A percentile compares a stretch with the other conserved stretches of the same genome.
phyloP scores from a whole-genome alignment of 371 early-diverging fungal genomes.

The Apophysomyces variabilis region DNA sequence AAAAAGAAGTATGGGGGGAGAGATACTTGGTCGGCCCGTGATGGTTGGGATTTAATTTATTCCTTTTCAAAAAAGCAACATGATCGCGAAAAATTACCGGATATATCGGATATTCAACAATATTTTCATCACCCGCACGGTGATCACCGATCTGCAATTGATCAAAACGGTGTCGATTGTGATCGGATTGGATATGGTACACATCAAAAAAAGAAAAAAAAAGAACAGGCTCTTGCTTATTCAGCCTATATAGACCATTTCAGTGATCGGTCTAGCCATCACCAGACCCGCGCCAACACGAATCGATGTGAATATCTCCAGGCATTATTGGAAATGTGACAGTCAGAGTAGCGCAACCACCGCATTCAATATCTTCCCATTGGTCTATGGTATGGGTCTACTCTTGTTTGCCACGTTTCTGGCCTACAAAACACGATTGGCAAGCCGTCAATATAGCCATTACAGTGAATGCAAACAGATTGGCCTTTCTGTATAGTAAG shows the following conservation, averaged over 20 bases:
- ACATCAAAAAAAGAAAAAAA: not conserved
- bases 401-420: slow-evolving; percentile 59
- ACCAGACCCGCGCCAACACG: slow-evolving; percentile 42
- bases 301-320: slow-evolving; percentile 42
- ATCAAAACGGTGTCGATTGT: slow-evolving; percentile 54
- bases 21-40: too few relatives aligned
- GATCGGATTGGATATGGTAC: slow-evolving; percentile 56
- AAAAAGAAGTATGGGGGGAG: not conserved
- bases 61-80: slow-evolving; percentile 39
- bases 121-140: slow-evolving; percentile 61
- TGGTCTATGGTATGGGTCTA: slow-evolving; percentile 45
- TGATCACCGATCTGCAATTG: slow-evolving; percentile 60
- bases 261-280: slow-evolving; percentile 43
- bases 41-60: not conserved
- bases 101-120: slow-evolving; percentile 67
- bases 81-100: slow-evolving; percentile 68
- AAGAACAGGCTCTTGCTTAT: not conserved
- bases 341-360: slow-evolving; percentile 26
- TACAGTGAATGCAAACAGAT: slow-evolving; percentile 69
- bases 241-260: slow-evolving; percentile 38
- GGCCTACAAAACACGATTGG: slow-evolving; percentile 62
- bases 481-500: slow-evolving; percentile 67
- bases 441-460: slow-evolving; percentile 52
- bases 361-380: slow-evolving; percentile 34
- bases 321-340: slow-evolving; percentile 54